Evolutionary conservation across 768 basidiomycete genomes (phyloP), one percentile per base, ranked within the genome.

Genomic region (Mrakia blollopis): DNA sequence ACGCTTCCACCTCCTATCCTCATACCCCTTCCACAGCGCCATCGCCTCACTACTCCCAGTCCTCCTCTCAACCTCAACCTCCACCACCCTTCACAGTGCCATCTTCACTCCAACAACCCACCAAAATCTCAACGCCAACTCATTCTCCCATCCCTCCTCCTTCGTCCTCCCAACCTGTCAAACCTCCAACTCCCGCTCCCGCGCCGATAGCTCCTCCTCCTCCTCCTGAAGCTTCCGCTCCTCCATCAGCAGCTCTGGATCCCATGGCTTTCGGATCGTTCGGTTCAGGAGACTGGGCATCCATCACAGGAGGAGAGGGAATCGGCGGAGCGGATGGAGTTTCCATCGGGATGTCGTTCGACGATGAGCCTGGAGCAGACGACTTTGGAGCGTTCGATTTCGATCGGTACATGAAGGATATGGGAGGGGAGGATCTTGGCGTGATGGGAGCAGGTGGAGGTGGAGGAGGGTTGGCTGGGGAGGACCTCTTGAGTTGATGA

Each of bases 301-400:
- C 57, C n/a, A n/a, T 57, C 35, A 44, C 65, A 39, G 57, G 37
- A 21, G 25, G 14, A 8, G 65, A 37, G 23, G 65, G 65, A 41
- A n/a, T n/a, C n/a, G n/a, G n/a, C n/a, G 65, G 25, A 25, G 35
- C 39, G n/a, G 37, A 50, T 21, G 47, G 65, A 8, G 37, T 25
- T 39, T 14, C 23, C 10, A n/a, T 18, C 13, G 65, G 65, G 65
- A 41, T 68, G 65, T 37, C 63, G 28, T 65, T 65, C 18, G 63
- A 65, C 30, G 63, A 65, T 11, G 63, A 65, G 7, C 32, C 37
- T 18, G 37, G 35, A 35, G 65, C 21, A 18, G 65, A 68, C n/a
- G 65, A 68, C 23, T 39, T 68, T 13, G 39, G 65, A 23, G 65
- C 35, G 37, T 68, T 68, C 37, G 65, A 68, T 37, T 68, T 68